A percentile compares a stretch with the other conserved stretches of the same genome.
phyloP scores from a whole-genome alignment of 2,329 filamentous ascomycete genomes.

The Trichoderma atrobrunneum region DNA sequence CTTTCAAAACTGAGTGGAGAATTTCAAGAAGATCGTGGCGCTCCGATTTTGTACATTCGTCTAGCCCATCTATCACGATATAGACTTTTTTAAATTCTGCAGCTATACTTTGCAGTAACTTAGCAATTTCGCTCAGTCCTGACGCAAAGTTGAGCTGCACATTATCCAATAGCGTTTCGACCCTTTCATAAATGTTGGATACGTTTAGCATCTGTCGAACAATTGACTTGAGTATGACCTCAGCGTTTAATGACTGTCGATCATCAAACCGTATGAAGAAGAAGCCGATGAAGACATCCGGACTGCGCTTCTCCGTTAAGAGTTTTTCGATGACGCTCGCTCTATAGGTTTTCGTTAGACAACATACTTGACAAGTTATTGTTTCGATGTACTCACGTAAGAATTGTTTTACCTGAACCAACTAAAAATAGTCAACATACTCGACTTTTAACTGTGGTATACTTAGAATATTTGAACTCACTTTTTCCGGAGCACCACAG shows the following conservation, averaged over 20 bases:
- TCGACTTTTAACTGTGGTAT: too few relatives aligned
- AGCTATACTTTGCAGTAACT: neutral
- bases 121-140: neutral
- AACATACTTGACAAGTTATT: neutral
- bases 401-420: slow-evolving; percentile 31
- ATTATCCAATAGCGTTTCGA: neutral
- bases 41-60: slow-evolving; percentile 31
- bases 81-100: slow-evolving; percentile 11
- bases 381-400: slow-evolving; percentile 1
- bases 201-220: slow-evolving; percentile 15
- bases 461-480: slow-evolving; percentile 14
- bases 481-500: slow-evolving; percentile 35
- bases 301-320: neutral
- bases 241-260: slow-evolving; percentile 18
- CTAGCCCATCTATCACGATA: slow-evolving; percentile 35
- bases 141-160: neutral
- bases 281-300: slow-evolving; percentile 13
- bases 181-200: neutral
- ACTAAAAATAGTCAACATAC: neutral
- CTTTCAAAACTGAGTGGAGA: neutral
- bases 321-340: slow-evolving; percentile 21
- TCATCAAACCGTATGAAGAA: slow-evolving; percentile 22
- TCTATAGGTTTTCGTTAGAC: neutral
- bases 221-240: slow-evolving; percentile 23
- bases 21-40: slow-evolving; percentile 13